Base-by-base conservation (phyloP, 164 flowering plant genomes). In the Vitis cinerea region DNA sequence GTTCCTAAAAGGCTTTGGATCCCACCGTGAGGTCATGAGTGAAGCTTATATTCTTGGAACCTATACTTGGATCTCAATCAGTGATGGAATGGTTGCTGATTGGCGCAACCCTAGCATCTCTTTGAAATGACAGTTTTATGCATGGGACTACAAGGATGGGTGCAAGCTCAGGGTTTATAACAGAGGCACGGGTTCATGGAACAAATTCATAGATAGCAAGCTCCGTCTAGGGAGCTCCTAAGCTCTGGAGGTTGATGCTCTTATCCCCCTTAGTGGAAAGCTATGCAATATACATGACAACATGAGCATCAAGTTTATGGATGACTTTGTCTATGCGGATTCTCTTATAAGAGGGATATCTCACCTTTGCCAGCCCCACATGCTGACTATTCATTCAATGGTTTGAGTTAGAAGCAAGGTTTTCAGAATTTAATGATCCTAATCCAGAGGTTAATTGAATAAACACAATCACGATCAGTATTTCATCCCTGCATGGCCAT, bases 41-140 rank as follows among this genome's bases (percentile, higher is more conserved):
- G 98, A 94, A 80, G 97, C 88, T 19, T 94, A 90, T 76, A 64
- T 69, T 61, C 98, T 94, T 1, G 94, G 87, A 74, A 84, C 84
- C 49, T 83, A 90, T 71, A 65, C 68, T 31, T 94, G 98, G 98
- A 68, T 70, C 55, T 73, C 92, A 8, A 72, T 87, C 14, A 83
- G 82, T 74, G 89, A 87, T 47, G 98, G 97, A 66, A 81, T 92
- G 97, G 87, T 90, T 63, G 70, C 88, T 29, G 97, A 95, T 53
- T 94, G 98, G 98, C 87, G 97, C 47, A 94, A 92, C 76, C 98
- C 98, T 11, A 84, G 98, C 75, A 85, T 87, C 68, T 86, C 90
- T 48, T 74, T 92, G 72, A 82, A 92, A 48, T 97, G 97, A 27
- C 73, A 81, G 55, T 92, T 94, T 23, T 92, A 90, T 80, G 97